Conservation (phyloP, 805 yeast genomes). For the Naumovozyma castellii region DNA sequence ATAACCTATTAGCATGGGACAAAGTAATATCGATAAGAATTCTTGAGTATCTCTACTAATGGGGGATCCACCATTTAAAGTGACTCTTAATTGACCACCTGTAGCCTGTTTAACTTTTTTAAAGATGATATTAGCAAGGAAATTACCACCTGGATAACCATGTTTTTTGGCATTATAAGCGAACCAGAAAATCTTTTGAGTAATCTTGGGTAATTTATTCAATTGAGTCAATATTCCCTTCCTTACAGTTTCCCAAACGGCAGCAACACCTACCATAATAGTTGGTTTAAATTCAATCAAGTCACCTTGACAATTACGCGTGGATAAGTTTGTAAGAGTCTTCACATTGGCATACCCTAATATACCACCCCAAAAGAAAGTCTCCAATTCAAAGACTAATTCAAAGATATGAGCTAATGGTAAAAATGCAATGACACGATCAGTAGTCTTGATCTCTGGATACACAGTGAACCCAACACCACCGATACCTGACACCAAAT, state of each 20-base stretch:
- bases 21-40: conserved; percentile 65
- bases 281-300: conserved; percentile 82
- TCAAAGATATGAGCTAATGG: conserved; percentile 97
- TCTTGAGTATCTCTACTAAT: conserved; percentile 75
- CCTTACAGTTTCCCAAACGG: conserved; percentile 93
- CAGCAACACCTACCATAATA: conserved; percentile 95
- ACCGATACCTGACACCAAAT: conserved; percentile 72
- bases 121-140: conserved; percentile 62
- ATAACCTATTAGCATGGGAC: conserved; percentile 88
- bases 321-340: conserved; percentile 74
- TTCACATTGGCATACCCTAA: conserved; percentile 89
- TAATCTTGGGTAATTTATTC: conserved; percentile 49
- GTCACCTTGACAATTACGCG: conserved; percentile 82
- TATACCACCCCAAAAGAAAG: conserved; percentile 81
- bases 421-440: conserved; percentile 76
- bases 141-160: conserved; percentile 63
- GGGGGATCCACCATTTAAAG: conserved; percentile 91
- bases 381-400: conserved; percentile 70
- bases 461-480: conserved; percentile 66
- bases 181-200: conserved; percentile 83
- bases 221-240: conserved; percentile 83
- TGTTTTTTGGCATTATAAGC: conserved; percentile 70
- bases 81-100: conserved; percentile 71
- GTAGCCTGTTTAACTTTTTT: conserved; percentile 88
- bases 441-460: conserved; percentile 44